Conservation (phyloP, 208 protist species). For the Trichomonas tenax region DNA sequence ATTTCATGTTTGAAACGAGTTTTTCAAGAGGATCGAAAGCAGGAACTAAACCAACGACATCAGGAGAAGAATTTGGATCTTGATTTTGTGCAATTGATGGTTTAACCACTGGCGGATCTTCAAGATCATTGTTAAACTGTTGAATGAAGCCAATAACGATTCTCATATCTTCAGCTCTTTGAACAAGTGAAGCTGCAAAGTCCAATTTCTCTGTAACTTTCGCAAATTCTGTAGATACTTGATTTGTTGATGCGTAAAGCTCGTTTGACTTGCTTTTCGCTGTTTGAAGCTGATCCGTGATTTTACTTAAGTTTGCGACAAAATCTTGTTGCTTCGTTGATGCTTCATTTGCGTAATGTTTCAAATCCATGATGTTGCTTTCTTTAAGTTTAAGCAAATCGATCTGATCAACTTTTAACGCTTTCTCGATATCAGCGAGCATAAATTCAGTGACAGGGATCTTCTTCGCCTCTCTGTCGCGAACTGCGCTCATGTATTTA, state of each 20-base stretch:
- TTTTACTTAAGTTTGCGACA: background rate
- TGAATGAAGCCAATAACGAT: background rate
- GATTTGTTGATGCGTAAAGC: background rate
- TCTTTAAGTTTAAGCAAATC: background rate
- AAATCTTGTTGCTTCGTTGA: background rate
- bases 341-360: background rate
- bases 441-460: background rate
- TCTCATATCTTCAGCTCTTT: background rate
- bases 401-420: background rate
- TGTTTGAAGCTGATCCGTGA: background rate
- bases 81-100: background rate
- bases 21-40: background rate
- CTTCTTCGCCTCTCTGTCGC: background rate
- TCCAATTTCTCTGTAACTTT: background rate
- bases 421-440: background rate
- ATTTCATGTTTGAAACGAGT: background rate
- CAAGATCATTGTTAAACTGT: background rate
- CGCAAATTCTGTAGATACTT: background rate
- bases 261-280: background rate
- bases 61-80: background rate
- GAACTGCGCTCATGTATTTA: background rate
- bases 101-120: background rate
- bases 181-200: background rate
- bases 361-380: background rate
- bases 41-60: background rate